Conservation (phyloP, 495 filamentous ascomycete species). For the Xylaria longipes region DNA sequence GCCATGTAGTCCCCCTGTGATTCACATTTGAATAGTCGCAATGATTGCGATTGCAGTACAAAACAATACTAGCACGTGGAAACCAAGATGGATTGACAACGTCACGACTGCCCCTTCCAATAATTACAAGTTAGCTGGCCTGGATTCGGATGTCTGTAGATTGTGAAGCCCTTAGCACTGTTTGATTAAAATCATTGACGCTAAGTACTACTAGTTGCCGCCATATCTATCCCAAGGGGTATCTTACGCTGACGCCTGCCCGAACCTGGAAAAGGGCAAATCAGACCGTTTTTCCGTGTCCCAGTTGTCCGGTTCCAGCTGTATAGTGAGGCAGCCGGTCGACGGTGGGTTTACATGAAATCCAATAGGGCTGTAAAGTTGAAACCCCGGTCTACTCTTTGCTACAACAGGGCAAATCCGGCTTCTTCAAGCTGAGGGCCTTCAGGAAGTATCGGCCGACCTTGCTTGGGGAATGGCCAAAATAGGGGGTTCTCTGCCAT, state of each 20-base stretch:
- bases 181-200: slow-evolving; percentile 4
- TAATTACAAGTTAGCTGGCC: neutral
- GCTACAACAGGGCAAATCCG: slow-evolving; percentile 52
- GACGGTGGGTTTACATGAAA: neutral
- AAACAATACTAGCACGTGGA: neutral
- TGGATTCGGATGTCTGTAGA: slow-evolving; percentile 5
- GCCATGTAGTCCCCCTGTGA: neutral
- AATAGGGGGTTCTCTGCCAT: slow-evolving; percentile 55
- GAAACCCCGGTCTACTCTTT: neutral
- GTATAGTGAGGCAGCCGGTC: neutral
- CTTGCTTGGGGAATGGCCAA: slow-evolving; percentile 63
- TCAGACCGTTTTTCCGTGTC: neutral
- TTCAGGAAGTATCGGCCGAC: slow-evolving; percentile 55
- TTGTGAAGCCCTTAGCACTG: neutral
- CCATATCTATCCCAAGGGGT: slow-evolving; percentile 18
- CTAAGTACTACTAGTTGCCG: slow-evolving; percentile 5
- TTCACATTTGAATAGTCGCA: neutral
- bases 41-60: neutral
- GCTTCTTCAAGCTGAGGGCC: slow-evolving; percentile 51
- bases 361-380: neutral
- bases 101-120: neutral
- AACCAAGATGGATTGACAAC: neutral
- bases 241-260: slow-evolving; percentile 17
- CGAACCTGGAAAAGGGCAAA: neutral
- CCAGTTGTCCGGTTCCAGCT: neutral